phyloP scores from a whole-genome alignment of 2,329 filamentous ascomycete genomes.

The Aureobasidium sp. region DNA sequence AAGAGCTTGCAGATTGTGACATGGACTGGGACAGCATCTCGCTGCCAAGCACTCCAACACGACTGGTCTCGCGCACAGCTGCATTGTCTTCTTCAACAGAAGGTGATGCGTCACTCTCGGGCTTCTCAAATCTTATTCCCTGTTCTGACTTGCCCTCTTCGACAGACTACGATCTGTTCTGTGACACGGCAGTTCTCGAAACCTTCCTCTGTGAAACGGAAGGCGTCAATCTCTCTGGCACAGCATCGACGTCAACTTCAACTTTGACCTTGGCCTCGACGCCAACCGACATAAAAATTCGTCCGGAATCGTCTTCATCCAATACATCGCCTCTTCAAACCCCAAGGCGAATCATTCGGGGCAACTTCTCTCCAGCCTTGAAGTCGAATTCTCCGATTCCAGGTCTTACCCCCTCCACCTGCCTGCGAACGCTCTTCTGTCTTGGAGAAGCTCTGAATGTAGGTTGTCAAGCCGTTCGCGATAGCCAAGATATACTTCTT shows the following conservation, averaged over 20 bases:
- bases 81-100: neutral
- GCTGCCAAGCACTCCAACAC: neutral
- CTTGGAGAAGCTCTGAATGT: slow-evolving; percentile 51
- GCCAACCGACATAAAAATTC: neutral
- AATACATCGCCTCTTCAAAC: neutral
- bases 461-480: slow-evolving; percentile 38
- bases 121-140: neutral
- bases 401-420: slow-evolving; percentile 39
- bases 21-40: neutral
- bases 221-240: neutral
- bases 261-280: neutral
- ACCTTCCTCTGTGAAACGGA: neutral
- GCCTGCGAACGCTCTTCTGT: slow-evolving; percentile 55
- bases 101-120: neutral
- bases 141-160: neutral
- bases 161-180: neutral
- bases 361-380: slow-evolving; percentile 42
- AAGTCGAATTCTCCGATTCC: slow-evolving; percentile 46
- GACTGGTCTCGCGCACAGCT: neutral
- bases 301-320: neutral
- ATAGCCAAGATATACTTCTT: slow-evolving; percentile 42
- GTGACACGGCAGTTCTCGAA: neutral
- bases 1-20: slow-evolving; percentile 1
- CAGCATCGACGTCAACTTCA: neutral
- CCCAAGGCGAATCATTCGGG: slow-evolving; percentile 41